Conservation (phyloP, 2,329 filamentous ascomycete species). For the Didymella lethalis region DNA sequence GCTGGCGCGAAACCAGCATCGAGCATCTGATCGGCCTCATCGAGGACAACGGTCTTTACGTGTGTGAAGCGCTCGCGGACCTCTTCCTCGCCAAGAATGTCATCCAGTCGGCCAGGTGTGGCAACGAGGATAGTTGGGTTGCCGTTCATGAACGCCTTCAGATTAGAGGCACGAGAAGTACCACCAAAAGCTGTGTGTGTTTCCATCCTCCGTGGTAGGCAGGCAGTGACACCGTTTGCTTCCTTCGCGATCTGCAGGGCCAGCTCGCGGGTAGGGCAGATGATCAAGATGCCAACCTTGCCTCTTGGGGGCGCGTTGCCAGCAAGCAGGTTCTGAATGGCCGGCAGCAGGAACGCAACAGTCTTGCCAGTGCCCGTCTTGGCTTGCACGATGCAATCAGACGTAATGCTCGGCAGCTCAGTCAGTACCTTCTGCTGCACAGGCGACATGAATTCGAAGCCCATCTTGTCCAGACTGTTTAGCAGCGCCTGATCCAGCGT, state of each 20-base stretch:
- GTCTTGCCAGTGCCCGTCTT: slow-evolving; percentile 62
- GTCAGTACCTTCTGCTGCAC: slow-evolving; percentile 63
- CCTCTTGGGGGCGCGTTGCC: slow-evolving; percentile 44
- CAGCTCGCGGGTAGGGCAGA: slow-evolving; percentile 60
- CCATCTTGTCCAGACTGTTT: slow-evolving; percentile 47
- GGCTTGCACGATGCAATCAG: slow-evolving; percentile 63
- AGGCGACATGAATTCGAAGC: slow-evolving; percentile 59
- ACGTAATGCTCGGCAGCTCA: slow-evolving; percentile 58
- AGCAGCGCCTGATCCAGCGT: slow-evolving; percentile 40
- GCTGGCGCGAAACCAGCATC: slow-evolving; percentile 63
- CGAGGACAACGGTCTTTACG: slow-evolving; percentile 56
- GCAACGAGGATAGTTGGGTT: slow-evolving; percentile 56
- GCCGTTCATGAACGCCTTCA: slow-evolving; percentile 47
- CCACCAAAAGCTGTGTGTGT: slow-evolving; percentile 58
- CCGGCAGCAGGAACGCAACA: slow-evolving; percentile 58
- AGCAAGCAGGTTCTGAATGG: slow-evolving; percentile 56
- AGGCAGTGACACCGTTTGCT: slow-evolving; percentile 54
- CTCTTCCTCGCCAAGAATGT: slow-evolving; percentile 55
- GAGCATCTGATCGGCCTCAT: slow-evolving; percentile 57
- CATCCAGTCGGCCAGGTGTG: slow-evolving; percentile 58
- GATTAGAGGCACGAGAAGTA: slow-evolving; percentile 43
- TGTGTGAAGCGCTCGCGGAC: slow-evolving; percentile 57
- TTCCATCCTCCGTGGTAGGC: slow-evolving; percentile 50
- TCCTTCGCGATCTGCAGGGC: slow-evolving; percentile 60
- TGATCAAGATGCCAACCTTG: slow-evolving; percentile 56